Conservation (phyloP, 1,284 basidiomycete genomes). For the Butyriboletus appendiculatus region DNA sequence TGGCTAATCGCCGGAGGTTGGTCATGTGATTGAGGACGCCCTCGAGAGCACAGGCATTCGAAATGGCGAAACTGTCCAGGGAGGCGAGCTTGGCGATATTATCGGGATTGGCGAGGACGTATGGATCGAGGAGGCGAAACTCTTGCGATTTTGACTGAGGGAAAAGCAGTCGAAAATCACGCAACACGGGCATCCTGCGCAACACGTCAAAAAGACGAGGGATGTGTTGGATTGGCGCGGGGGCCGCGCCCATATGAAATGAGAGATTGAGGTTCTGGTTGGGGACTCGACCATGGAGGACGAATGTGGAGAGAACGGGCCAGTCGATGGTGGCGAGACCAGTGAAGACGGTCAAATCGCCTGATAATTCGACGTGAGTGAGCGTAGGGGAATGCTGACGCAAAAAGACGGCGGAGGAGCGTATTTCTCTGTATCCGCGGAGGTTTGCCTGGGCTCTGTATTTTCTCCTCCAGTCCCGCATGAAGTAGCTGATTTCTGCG, state of each 20-base stretch:
- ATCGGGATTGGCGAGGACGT: conserved; percentile 18
- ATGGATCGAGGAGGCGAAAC: conserved; percentile 28
- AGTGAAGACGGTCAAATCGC: conserved; percentile 30
- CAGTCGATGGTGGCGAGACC: conserved; percentile 34
- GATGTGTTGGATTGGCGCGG: not conserved
- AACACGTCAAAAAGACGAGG: conserved; percentile 29
- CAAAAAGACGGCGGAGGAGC: conserved; percentile 34
- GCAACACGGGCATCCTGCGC: conserved; percentile 28
- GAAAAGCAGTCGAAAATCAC: conserved; percentile 33
- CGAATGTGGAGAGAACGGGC: conserved; percentile 29
- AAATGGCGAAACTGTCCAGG: conserved; percentile 36
- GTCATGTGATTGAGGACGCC: conserved; percentile 34
- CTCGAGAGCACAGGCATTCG: conserved; percentile 31
- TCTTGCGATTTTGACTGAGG: conserved; percentile 30
- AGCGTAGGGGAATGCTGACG: conserved; percentile 31
- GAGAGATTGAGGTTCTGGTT: conserved; percentile 14
- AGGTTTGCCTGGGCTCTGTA: conserved; percentile 32
- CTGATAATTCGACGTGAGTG: conserved; percentile 31
- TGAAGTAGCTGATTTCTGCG: conserved; percentile 36
- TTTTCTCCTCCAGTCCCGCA: conserved; percentile 38
- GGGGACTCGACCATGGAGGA: conserved; percentile 31
- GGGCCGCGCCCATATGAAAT: conserved; percentile 11
- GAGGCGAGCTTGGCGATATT: conserved; percentile 33
- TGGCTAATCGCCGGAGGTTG: conserved; percentile 30
- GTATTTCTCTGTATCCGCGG: conserved; percentile 32